These are phyloP conservation scores for Komagataella pastoris DNA, from an alignment of 805 yeast species.

Conservation along the genomic window DNA sequence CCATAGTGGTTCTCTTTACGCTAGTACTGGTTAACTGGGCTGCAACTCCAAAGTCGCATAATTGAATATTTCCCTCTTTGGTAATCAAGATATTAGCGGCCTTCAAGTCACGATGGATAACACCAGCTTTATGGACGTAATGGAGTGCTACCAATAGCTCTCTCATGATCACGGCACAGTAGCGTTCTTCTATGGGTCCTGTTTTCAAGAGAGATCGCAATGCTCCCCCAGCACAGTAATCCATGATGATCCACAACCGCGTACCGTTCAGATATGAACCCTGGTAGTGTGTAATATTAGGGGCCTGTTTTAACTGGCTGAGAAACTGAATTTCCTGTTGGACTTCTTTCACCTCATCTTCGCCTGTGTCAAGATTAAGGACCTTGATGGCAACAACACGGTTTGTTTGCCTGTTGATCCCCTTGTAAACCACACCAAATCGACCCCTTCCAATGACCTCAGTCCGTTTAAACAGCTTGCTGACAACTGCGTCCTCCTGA, in stretches of 20 bases:
- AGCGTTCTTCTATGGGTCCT: slow-evolving; percentile 77
- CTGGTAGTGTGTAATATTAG: slow-evolving; percentile 88
- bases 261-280: slow-evolving; percentile 83
- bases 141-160: slow-evolving; percentile 70
- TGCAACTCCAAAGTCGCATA: slow-evolving; percentile 98
- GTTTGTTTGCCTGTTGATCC: slow-evolving; percentile 52
- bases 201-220: slow-evolving; percentile 75
- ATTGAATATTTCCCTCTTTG: slow-evolving; percentile 78
- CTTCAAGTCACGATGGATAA: slow-evolving; percentile 91
- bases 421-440: slow-evolving; percentile 94
- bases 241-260: slow-evolving; percentile 96
- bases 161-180: slow-evolving; percentile 71
- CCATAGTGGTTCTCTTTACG: slow-evolving; percentile 83
- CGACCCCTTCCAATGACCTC: slow-evolving; percentile 94
- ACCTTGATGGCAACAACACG: slow-evolving; percentile 89
- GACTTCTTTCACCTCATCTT: slow-evolving; percentile 90
- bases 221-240: slow-evolving; percentile 94
- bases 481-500: slow-evolving; percentile 1
- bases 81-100: slow-evolving; percentile 1
- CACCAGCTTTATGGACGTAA: slow-evolving; percentile 77
- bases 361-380: slow-evolving; percentile 79
- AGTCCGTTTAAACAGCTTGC: slow-evolving; percentile 51
- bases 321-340: slow-evolving; percentile 86
- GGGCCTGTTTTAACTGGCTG: slow-evolving; percentile 67
- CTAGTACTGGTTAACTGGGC: slow-evolving; percentile 73